phyloP scores from a whole-genome alignment of 179 eudicot genomes.

The Vitellaria paradoxa region DNA sequence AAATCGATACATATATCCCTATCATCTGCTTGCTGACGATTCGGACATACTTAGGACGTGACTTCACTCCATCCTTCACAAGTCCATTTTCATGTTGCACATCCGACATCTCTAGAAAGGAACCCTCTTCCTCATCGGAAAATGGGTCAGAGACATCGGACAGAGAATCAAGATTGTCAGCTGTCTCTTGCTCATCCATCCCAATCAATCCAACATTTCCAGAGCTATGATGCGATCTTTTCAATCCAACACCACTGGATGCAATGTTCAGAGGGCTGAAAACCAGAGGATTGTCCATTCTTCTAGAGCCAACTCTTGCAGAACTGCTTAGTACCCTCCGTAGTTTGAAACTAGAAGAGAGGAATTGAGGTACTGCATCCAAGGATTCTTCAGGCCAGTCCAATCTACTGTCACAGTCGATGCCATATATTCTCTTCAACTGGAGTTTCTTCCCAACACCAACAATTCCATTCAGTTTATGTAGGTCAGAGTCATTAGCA shows the following conservation, averaged over 20 bases:
- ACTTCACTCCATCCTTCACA: conserved; percentile 14
- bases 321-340: conserved; percentile 68
- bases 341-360: conserved; percentile 44
- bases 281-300: conserved; percentile 38
- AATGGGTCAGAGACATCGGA: conserved; percentile 48
- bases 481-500: conserved; percentile 19
- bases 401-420: conserved; percentile 53
- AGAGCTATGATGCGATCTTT: conserved; percentile 52
- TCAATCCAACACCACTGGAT: conserved; percentile 27
- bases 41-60: conserved; percentile 60
- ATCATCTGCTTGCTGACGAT: conserved; percentile 98
- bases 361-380: conserved; percentile 43
- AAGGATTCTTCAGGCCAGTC: conserved; percentile 69
- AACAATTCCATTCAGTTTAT: conserved; percentile 24
- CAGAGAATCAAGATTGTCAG: conserved; percentile 37
- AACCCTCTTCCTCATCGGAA: conserved; percentile 55
- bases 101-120: conserved; percentile 32
- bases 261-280: conserved; percentile 33
- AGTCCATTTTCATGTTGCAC: conserved; percentile 14
- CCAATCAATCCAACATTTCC: conserved; percentile 47
- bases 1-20: conserved; percentile 85
- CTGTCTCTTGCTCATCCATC: conserved; percentile 34
- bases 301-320: conserved; percentile 45
- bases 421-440: conserved; percentile 55
- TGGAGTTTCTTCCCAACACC: conserved; percentile 38